Conservation (phyloP, 2,329 filamentous ascomycete species). For the Alternaria hordeiaustralica region DNA sequence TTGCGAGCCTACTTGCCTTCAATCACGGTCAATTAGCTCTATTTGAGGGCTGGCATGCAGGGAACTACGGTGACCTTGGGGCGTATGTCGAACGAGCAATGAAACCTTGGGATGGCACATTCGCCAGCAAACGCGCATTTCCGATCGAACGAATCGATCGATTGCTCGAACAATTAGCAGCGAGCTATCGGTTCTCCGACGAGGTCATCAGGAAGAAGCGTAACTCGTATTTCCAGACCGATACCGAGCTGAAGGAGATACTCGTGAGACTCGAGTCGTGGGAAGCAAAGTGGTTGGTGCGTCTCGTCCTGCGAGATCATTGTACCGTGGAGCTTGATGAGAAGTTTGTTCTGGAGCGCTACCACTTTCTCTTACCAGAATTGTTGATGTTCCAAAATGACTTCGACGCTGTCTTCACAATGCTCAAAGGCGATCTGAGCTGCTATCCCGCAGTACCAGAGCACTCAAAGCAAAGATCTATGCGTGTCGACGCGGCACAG, state of each 20-base stretch:
- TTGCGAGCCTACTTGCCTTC: slow-evolving; percentile 71
- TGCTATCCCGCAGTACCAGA: slow-evolving; percentile 49
- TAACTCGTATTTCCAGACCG: slow-evolving; percentile 25
- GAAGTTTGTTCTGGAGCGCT: slow-evolving; percentile 61
- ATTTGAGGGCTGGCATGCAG: slow-evolving; percentile 67
- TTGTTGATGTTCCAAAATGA: slow-evolving; percentile 74
- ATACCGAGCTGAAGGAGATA: slow-evolving; percentile 36
- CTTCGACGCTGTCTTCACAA: slow-evolving; percentile 65
- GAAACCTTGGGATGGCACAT: slow-evolving; percentile 59
- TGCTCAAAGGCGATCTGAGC: slow-evolving; percentile 57
- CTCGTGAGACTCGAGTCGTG: slow-evolving; percentile 60
- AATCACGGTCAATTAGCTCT: slow-evolving; percentile 66
- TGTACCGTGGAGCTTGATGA: slow-evolving; percentile 70
- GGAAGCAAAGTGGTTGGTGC: slow-evolving; percentile 89
- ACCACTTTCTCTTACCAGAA: slow-evolving; percentile 73
- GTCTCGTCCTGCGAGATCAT: slow-evolving; percentile 79
- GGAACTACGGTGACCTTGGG: slow-evolving; percentile 71
- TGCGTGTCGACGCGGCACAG: slow-evolving; percentile 49
- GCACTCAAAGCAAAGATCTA: slow-evolving; percentile 32
- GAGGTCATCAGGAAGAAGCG: slow-evolving; percentile 50
- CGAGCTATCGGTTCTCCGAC: slow-evolving; percentile 73
- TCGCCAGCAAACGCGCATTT: slow-evolving; percentile 42
- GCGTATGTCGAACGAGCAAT: slow-evolving; percentile 73
- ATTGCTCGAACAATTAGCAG: slow-evolving; percentile 70
- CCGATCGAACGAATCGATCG: slow-evolving; percentile 77